phyloP scores from a whole-genome alignment of 1,139 yeast species.

The Lizanozyma gosingica region DNA sequence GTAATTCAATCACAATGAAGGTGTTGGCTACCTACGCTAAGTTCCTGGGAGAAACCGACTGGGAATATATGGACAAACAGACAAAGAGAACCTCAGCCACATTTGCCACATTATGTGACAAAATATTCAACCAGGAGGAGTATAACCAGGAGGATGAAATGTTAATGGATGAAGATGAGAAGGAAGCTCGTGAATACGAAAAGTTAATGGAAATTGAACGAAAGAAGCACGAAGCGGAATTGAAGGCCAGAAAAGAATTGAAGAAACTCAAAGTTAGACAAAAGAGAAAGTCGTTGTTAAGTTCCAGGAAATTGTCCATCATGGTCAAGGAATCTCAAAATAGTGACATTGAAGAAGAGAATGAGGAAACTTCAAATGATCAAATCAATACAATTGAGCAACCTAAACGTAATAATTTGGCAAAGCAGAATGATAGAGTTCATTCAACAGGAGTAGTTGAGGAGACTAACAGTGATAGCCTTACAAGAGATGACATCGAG shows the following conservation, averaged over 20 bases:
- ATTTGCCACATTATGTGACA: slow-evolving; percentile 69
- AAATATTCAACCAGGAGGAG: slow-evolving; percentile 52
- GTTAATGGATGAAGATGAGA: slow-evolving; percentile 42
- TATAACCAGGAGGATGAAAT: slow-evolving; percentile 51
- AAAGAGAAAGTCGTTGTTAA: slow-evolving; percentile 34
- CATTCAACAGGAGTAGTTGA: neutral
- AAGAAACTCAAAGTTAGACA: slow-evolving; percentile 38
- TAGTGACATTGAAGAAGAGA: slow-evolving; percentile 7
- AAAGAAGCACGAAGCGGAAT: slow-evolving; percentile 41
- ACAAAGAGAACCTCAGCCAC: slow-evolving; percentile 71
- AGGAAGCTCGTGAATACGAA: slow-evolving; percentile 38
- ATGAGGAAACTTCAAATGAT: slow-evolving; percentile 10
- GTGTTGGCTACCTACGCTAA: slow-evolving; percentile 65
- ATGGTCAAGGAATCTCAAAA: slow-evolving; percentile 14
- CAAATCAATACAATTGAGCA: slow-evolving; percentile 8
- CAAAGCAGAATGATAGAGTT: neutral
- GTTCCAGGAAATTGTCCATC: slow-evolving; percentile 33
- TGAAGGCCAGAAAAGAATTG: slow-evolving; percentile 36
- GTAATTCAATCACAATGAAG: slow-evolving; percentile 65
- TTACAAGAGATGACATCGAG: slow-evolving; percentile 27
- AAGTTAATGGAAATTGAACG: slow-evolving; percentile 39
- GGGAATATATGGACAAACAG: slow-evolving; percentile 66
- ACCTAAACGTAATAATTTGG: slow-evolving; percentile 5
- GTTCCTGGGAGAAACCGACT: slow-evolving; percentile 55
- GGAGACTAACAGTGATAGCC: slow-evolving; percentile 4